phyloP scores from a whole-genome alignment of 176 grass and related monocot genomes.

The Avena eriantha region DNA sequence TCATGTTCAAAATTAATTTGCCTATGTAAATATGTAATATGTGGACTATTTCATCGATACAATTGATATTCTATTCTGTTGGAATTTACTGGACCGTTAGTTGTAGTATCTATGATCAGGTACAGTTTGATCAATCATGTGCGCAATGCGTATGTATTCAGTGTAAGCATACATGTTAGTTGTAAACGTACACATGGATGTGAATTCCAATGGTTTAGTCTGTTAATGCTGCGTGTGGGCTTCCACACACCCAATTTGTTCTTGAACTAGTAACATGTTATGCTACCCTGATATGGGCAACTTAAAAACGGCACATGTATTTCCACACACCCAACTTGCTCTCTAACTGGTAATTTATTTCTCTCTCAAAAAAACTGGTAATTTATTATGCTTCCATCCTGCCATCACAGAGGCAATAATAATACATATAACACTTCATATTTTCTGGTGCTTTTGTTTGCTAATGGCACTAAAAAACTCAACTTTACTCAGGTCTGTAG shows the following conservation, averaged over 20 bases:
- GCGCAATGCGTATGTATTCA: constrained; percentile 1
- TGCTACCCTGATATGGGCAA: not conserved
- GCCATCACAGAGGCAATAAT: constrained; percentile 8
- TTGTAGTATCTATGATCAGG: not conserved
- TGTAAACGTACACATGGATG: constrained; percentile 4
- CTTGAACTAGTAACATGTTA: constrained; percentile 13
- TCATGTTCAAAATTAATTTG: constrained; percentile 31
- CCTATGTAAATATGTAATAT: constrained; percentile 29
- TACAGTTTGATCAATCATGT: constrained; percentile 15
- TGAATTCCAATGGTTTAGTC: not conserved
- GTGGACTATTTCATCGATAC: not conserved
- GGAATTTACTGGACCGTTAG: constrained; percentile 13
- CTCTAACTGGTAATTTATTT: not conserved
- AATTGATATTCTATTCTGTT: not conserved
- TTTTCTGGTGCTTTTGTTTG: constrained; percentile 43
- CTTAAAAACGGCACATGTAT: not conserved
- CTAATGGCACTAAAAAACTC: constrained; percentile 23
- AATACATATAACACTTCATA: not conserved
- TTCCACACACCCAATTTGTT: constrained; percentile 14
- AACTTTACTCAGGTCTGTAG: constrained; percentile 60
- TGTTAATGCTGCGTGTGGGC: not conserved
- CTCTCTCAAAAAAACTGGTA: not conserved
- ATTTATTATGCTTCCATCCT: constrained; percentile 12
- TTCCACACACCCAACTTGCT: not conserved
- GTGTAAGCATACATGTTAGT: not conserved